Evolutionary conservation across 148 eudicot genomes (phyloP), one percentile per base, ranked within the genome.

Genomic region (Heliamphora exappendiculata): DNA sequence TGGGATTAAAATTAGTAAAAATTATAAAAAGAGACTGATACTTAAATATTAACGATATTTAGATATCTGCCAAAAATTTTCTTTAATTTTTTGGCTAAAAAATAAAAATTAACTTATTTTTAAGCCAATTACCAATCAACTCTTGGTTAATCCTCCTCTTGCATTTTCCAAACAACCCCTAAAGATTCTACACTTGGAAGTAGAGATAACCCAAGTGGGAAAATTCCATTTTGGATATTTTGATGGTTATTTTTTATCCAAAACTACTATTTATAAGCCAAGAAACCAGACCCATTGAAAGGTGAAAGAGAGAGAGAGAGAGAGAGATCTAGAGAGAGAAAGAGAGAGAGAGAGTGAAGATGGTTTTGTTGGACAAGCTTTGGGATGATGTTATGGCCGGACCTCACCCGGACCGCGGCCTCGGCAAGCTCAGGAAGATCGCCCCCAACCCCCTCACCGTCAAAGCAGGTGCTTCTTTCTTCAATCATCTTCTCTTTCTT

Each of bases 301-400:
- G 5, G 51, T 4, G 19, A 34, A 51, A 37, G 47, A 14, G 34
- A 1, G 3, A 29, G 33, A 39, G 51, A 26, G 64, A 39, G 19
- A 74, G 22, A 17, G 24, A 33, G 8, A 5, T 53, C 45, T 10
- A 10, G 1, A 45, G 47, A 44, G 53, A 17, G 12, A 2, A 4
- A 37, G 31, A 29, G 44, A 41, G 49, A 41, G 14, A 77, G 41
- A 28, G 19, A 47, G 54, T 24, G 28, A 70, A 85, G 67, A 86
- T 86, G 89, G 88, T 79, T 76, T 70, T 89, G 78, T 81, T 89
- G 28, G 90, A 89, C n/a, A 86, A 88, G 76, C 80, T 91, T 1
- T 91, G 96, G 96, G 96, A 91, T 49, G 96, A 91, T 67, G 88
- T 88, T 4, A 79, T 85, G 0, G 96, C 91, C 22, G 96, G 93